Base-by-base conservation (phyloP, 805 yeast genomes). In the Kuraishia hungarica region DNA sequence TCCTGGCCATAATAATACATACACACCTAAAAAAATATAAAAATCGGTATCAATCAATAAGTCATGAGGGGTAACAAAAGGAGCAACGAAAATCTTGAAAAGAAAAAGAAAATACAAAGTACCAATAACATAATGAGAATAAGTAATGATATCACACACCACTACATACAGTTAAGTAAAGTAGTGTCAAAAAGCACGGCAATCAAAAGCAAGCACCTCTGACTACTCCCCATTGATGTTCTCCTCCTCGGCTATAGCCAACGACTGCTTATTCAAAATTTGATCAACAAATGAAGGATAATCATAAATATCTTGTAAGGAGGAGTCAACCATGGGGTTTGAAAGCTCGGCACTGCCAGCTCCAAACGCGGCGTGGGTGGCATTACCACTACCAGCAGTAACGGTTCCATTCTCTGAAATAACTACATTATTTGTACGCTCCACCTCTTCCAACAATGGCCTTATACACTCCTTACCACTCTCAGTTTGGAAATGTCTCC, bases 401-500 rank as follows among this genome's bases (percentile, higher is more conserved):
- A 5, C 29, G 8, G 29, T 23, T 21, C n/a, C n/a, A n/a, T n/a
- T n/a, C n/a, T 24, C 39, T 11, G 19, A 20, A 21, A 51, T 17
- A 11, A n/a, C 24, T 7, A 35, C 46, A n/a, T 23, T 29, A 15
- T 51, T 51, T 28, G 26, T 39, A 19, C 55, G 43, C 48, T 54
- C 62, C 19, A 61, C 84, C 60, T 86, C 91, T 51, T 82, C 84
- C 71, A 84, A 78, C 58, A 86, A 71, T 0, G 89, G 87, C 53
- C 79, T 71, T 29, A 87, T 83, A 70, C 96, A 87, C 53, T 76
- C 75, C 71, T 84, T 82, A 3, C 94, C 94, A 35, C 87, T 81
- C 61, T 86, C 93, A 0, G 96, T 87, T 62, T 87, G 80, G 67
- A 87, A 87, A 69, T 87, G 96, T 61, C 94, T 75, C 5, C 89